These are phyloP conservation scores for Aspergillus proliferans DNA, from an alignment of 2,329 filamentous ascomycete genomes.

Conservation along the genomic window DNA sequence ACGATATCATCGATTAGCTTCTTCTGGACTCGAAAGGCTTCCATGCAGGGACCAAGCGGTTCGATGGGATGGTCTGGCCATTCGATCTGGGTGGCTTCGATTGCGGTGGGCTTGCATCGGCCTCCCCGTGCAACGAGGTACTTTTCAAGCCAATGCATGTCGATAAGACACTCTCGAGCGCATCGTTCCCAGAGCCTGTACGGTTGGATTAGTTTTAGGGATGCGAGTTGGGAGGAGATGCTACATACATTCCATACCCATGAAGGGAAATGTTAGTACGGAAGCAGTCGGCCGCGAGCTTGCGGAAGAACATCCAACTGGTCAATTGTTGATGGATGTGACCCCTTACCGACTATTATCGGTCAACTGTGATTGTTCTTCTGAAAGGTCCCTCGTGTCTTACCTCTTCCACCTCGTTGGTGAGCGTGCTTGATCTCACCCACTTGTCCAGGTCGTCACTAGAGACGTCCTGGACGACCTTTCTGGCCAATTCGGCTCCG, in stretches of 20 bases:
- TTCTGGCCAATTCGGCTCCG: background rate
- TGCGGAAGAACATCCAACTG: conserved; percentile 19
- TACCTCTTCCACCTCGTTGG: conserved; percentile 4
- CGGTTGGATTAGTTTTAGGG: background rate
- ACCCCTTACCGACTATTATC: conserved; percentile 14
- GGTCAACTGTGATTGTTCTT: background rate
- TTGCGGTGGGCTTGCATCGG: conserved; percentile 15
- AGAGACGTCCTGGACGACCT: conserved; percentile 2
- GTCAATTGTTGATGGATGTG: conserved; percentile 16
- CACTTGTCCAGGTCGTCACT: conserved; percentile 1
- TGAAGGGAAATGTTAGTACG: conserved; percentile 17
- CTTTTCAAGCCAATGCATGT: conserved; percentile 18
- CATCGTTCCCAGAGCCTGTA: conserved; percentile 15
- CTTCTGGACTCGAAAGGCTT: conserved; percentile 14
- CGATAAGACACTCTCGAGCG: conserved; percentile 15
- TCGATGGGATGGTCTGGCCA: conserved; percentile 18
- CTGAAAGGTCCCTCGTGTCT: background rate
- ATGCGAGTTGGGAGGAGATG: background rate
- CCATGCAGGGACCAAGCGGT: conserved; percentile 11
- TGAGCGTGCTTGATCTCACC: conserved; percentile 1
- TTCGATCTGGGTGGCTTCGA: conserved; percentile 13
- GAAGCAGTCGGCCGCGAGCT: conserved; percentile 16
- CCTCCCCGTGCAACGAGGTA: conserved; percentile 19
- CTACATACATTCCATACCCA: conserved; percentile 15
- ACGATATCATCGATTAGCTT: conserved; percentile 14